Conservation (phyloP, 2,329 filamentous ascomycete species). For the Teratosphaeria pseudoeucalypti region DNA sequence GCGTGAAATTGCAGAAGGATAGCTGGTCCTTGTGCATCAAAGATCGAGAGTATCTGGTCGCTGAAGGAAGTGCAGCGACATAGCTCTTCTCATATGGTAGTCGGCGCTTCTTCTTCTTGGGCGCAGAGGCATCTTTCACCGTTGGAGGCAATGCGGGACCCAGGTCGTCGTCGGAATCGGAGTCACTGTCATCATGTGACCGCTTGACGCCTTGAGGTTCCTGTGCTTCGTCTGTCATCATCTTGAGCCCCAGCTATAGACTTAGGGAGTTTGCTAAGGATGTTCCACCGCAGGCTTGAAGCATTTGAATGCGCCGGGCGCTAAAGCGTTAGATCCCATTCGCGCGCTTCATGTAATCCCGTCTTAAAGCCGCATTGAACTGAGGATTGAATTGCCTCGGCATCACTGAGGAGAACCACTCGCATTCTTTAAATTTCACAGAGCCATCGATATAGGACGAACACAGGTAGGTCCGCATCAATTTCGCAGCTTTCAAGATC, state of each 20-base stretch:
- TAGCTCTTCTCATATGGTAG: constrained; percentile 94
- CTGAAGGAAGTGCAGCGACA: constrained; percentile 74
- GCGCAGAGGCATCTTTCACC: constrained; percentile 40
- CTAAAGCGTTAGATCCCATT: neutral
- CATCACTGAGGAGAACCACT: neutral
- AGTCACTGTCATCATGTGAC: constrained; percentile 46
- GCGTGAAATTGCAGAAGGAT: constrained; percentile 77
- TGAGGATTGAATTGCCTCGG: neutral
- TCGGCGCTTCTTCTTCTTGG: constrained; percentile 78
- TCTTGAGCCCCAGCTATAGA: neutral
- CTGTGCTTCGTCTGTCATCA: constrained; percentile 9
- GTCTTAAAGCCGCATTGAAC: neutral
- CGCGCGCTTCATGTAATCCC: neutral
- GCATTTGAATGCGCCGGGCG: constrained; percentile 2
- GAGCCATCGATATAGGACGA: neutral
- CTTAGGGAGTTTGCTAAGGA: neutral
- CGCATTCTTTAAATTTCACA: no score
- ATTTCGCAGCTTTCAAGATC: neutral
- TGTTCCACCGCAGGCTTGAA: neutral
- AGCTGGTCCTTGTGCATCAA: constrained; percentile 98
- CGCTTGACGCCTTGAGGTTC: constrained; percentile 20
- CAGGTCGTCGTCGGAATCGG: constrained; percentile 63
- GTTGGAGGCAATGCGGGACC: constrained; percentile 80
- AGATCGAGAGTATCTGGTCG: constrained; percentile 79
- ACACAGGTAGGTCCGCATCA: neutral